A percentile compares a stretch with the other conserved stretches of the same genome.
phyloP scores from a whole-genome alignment of 2,329 filamentous ascomycete genomes.

The Escovopsis sp. region DNA sequence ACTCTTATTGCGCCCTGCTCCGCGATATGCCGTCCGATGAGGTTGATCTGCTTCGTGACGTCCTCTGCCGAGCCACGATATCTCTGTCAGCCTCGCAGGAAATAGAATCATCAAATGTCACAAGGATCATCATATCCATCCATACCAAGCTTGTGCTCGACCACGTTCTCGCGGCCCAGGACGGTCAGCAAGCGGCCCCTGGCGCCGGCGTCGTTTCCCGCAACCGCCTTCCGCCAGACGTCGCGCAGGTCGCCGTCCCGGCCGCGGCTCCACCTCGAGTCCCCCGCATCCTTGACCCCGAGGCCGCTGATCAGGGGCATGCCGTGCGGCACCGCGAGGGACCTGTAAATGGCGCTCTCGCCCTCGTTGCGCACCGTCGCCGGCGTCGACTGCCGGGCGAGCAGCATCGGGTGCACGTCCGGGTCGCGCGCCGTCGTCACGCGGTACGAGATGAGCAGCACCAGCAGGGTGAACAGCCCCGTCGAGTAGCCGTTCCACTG shows the following conservation, averaged over 20 bases:
- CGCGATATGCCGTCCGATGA: conserved; percentile 65
- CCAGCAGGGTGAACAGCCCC: conserved; percentile 47
- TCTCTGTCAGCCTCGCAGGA: conserved; percentile 7
- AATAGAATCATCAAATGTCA: not conserved
- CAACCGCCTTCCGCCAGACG: conserved; percentile 64
- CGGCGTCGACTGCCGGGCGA: conserved; percentile 68
- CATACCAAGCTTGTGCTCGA: conserved; percentile 54
- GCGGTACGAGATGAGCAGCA: conserved; percentile 54
- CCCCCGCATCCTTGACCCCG: conserved; percentile 66
- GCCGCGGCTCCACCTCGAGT: conserved; percentile 70
- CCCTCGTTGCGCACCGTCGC: conserved; percentile 69
- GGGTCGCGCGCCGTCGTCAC: conserved; percentile 62
- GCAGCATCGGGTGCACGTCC: conserved; percentile 81
- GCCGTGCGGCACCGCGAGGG: conserved; percentile 72
- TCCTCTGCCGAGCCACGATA: conserved; percentile 31
- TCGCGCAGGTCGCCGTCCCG: conserved; percentile 83
- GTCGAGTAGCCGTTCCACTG: conserved; percentile 79
- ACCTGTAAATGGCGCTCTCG: conserved; percentile 75
- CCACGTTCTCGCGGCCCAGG: conserved; percentile 56
- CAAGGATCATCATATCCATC: not conserved
- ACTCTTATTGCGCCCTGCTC: conserved; percentile 61
- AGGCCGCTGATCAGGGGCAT: conserved; percentile 65
- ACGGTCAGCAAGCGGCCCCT: conserved; percentile 67
- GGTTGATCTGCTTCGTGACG: conserved; percentile 72
- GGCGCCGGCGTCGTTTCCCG: conserved; percentile 48